Evolutionary conservation across 345 rosid species (phyloP), one percentile per base, ranked within the genome.

Genomic region (Gossypium sturtianum): DNA sequence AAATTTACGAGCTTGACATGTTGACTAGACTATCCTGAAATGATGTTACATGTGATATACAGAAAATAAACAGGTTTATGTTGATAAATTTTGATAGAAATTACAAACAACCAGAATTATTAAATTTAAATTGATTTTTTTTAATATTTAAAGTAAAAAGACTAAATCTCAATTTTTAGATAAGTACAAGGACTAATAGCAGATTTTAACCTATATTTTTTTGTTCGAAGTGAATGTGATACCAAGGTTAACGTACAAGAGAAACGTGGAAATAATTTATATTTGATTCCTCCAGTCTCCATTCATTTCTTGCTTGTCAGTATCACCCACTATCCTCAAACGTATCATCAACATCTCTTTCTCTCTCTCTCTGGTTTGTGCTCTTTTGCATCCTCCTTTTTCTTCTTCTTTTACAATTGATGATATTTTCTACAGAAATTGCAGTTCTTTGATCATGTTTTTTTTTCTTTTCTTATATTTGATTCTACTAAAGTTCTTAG

Each of bases 331-430:
- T 17, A n/a, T 27, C 72, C 72, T 69, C 72, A 10, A 27, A 51
- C 45, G 4, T 49, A 69, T 69, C 72, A 17, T 23, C 45, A 15
- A 25, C 19, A 34, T 34, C 23, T 51, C 72, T 68, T 10, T 69
- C 5, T 56, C 23, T 49, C 71, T 44, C 41, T 67, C 9, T 16
- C 71, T 69, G 72, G 59, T 69, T 69, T 11, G 72, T 69, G 25
- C 45, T 51, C 72, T 69, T 69, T 3, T 51, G 11, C 72, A 7
- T 17, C 19, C 2, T 9, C 17, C 5, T 49, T 25, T 25, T 25
- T 58, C 17, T 12, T 25, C 6, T 56, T 20, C 20, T 56, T 56
- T 19, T 19, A 56, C 23, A 56, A 56, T n/a, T 19, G 25, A 19
- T n/a, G 27, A 19, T 56, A 2, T 56, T 56, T 56, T 56, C 60